Base-by-base conservation (phyloP, 2,329 filamentous ascomycete species). In the Fusarium palustre region DNA sequence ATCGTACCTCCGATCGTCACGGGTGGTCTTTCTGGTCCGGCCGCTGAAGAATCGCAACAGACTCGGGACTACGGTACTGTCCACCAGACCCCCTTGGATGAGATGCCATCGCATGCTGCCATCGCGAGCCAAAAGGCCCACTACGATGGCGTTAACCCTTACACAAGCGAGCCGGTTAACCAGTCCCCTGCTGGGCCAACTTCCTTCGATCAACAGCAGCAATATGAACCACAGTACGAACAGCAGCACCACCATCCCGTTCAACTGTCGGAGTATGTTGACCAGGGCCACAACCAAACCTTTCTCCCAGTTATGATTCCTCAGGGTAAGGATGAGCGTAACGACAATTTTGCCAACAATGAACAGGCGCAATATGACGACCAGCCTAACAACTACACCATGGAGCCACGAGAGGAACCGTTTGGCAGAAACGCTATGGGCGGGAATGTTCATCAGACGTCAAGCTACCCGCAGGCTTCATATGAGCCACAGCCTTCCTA, bases 1-100 rank as follows among this genome's bases (percentile, higher is more conserved):
- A 87, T 89, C 76, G 79, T 88, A 74, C 83, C 87, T 73, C 83
- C 87, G 71, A 88, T 87, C 57, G 86, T 87, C 49, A 85, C 88
- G 30, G 85, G 83, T 45, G 85, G 84, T 42, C 78, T 88, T 12
- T 85, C 88, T 42, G 58, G 58, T 53, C 46, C 64, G 16, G 57
- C 69, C 39, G 43, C 63, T 55, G 84, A 75, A 78, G 66, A 57
- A 55, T 43, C 58, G 25, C 70, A 64, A 49, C 78, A 81, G 62
- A 78, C 77, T 38, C 74, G 72, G 59, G 77, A 80, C 42, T 86
- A 86, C 64, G 84, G 84, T 34, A 81, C 80, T 55, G 83, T 82
- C 25, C 79, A 78, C 45, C 81, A 77, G 56, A 81, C 81, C 12
- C 81, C 79, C 42, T 82, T 86, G 70, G 83, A 84, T 20, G 81